A percentile compares a stretch with the other conserved stretches of the same genome.
These are phyloP conservation scores for Botrytis elliptica DNA, from an alignment of 2,329 filamentous ascomycete species.

Conservation along the genomic window DNA sequence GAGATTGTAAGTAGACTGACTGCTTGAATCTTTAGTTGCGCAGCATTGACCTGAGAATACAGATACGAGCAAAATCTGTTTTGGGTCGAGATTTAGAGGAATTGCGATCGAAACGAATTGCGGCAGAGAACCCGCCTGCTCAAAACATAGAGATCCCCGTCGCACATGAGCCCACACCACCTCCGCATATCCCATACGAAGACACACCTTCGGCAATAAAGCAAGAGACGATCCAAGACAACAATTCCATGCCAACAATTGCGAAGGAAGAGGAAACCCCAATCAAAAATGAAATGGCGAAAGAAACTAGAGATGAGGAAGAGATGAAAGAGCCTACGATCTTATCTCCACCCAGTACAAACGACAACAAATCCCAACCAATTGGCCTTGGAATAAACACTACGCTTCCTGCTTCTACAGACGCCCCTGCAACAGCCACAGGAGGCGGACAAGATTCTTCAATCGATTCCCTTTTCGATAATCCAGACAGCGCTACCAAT, in stretches of 20 bases:
- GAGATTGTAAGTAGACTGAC: conserved; percentile 50
- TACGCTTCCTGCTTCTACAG: conserved; percentile 20
- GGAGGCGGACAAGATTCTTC: conserved; percentile 31
- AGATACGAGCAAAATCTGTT: conserved; percentile 55
- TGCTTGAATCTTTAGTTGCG: not conserved
- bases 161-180: conserved; percentile 31
- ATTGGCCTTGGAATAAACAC: conserved; percentile 34
- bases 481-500: conserved; percentile 27
- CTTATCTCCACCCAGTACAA: conserved; percentile 31
- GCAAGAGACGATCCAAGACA: conserved; percentile 26
- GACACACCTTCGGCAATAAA: conserved; percentile 23
- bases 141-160: conserved; percentile 23
- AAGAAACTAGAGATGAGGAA: conserved; percentile 22
- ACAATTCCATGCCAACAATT: not conserved
- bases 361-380: conserved; percentile 24
- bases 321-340: conserved; percentile 18
- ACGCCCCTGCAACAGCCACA: conserved; percentile 24
- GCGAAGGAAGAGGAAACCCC: conserved; percentile 1
- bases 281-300: conserved; percentile 23
- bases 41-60: conserved; percentile 20
- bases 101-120: conserved; percentile 34
- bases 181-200: not conserved
- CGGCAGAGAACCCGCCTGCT: conserved; percentile 33
- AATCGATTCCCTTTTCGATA: conserved; percentile 37
- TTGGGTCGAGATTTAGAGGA: conserved; percentile 53